Evolutionary conservation across 306 rosid species (phyloP).

Genomic region (Carpinus fangiana): DNA sequence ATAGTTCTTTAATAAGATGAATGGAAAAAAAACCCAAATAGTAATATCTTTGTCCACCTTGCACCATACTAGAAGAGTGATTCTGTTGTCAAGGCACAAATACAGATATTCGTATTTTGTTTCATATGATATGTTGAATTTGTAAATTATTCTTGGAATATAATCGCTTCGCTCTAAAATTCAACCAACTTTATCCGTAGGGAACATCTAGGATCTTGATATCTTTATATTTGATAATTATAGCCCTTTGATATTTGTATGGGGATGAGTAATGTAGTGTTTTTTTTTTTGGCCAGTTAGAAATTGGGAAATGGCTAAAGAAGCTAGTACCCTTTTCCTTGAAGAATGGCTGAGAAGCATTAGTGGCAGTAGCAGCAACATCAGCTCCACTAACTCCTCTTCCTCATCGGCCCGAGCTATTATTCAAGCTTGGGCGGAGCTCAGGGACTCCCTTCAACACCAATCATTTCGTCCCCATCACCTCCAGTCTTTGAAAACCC

Average conservation of each 20-base stretch:
- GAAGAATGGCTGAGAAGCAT: conserved; percentile 71
- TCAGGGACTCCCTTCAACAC: conserved; percentile 55
- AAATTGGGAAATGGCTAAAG: conserved; percentile 51
- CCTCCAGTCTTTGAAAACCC: conserved; percentile 61
- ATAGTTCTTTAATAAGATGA: not conserved
- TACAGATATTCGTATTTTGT: not conserved
- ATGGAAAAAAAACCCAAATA: not conserved
- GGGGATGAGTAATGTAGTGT: not conserved
- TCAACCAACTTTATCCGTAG: not conserved
- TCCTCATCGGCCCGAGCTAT: conserved; percentile 71
- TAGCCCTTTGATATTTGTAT: not conserved
- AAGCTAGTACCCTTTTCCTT: conserved; percentile 42
- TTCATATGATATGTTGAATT: not conserved
- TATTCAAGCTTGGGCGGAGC: conserved; percentile 77
- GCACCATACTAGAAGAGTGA: not conserved
- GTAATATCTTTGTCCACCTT: not conserved
- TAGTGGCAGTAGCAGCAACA: conserved; percentile 35
- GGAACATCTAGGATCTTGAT: not conserved
- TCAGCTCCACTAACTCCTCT: conserved; percentile 31
- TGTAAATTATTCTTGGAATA: not conserved
- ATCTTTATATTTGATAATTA: not conserved
- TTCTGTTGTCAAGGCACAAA: not conserved
- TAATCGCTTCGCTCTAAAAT: not conserved
- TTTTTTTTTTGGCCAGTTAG: not conserved
- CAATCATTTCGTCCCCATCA: conserved; percentile 46